Conservation (phyloP, 2,329 filamentous ascomycete genomes). For the Nothophaeocryptopus gaeumannii region DNA sequence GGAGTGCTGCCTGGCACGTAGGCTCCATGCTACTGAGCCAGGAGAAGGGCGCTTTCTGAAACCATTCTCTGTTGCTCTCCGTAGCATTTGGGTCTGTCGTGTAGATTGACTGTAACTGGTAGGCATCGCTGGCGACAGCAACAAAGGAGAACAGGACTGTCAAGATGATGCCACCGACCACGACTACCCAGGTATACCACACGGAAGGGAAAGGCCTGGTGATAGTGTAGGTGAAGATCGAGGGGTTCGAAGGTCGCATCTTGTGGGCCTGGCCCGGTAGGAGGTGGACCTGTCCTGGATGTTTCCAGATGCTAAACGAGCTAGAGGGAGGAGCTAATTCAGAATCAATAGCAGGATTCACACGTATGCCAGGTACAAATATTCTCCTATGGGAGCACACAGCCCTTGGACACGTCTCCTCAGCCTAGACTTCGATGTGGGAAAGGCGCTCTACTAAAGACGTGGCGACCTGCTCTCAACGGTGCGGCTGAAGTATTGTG, state of each 20-base stretch:
- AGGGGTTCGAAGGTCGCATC: neutral
- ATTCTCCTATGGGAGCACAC: too few species aligned
- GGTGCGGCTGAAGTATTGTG: too few species aligned
- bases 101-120: conserved; percentile 8
- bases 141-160: conserved; percentile 11
- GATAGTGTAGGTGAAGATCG: conserved; percentile 8
- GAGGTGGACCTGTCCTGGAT: too few species aligned
- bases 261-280: too few species aligned
- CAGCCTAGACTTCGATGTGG: too few species aligned
- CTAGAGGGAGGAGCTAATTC: too few species aligned
- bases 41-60: conserved; percentile 10
- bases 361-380: too few species aligned
- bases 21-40: conserved; percentile 9
- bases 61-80: conserved; percentile 9
- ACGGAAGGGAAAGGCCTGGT: conserved; percentile 8
- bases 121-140: conserved; percentile 11
- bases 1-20: conserved; percentile 8
- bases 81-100: conserved; percentile 9
- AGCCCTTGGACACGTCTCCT: too few species aligned
- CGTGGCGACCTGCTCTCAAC: too few species aligned
- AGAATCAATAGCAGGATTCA: too few species aligned
- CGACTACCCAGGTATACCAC: conserved; percentile 2
- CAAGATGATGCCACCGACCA: conserved; percentile 1
- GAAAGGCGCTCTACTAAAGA: too few species aligned
- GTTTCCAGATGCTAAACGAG: too few species aligned